Percentiles rank a stretch among this genome's conserved stretches.
These are phyloP conservation scores for Aspergillus niger DNA, from an alignment of 2,329 filamentous ascomycete genomes.

Conservation along the genomic window DNA sequence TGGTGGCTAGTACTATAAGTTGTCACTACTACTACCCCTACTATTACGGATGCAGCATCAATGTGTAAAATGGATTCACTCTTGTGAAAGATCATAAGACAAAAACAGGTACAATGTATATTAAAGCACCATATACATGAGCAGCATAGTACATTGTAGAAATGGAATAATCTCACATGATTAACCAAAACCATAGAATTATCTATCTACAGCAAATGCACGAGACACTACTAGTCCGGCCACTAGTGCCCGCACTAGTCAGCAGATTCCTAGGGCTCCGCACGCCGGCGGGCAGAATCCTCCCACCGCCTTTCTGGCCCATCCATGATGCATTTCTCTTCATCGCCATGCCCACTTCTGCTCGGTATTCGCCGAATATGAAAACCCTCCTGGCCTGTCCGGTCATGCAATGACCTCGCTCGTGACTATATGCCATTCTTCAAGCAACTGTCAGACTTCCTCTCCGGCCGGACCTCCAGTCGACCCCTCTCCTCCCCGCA, in stretches of 20 bases:
- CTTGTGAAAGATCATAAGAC: too few species aligned
- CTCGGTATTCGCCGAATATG: constrained; percentile 1
- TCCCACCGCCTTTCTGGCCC: constrained; percentile 23
- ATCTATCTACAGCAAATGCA: background rate
- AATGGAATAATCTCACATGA: too few species aligned
- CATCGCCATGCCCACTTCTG: background rate
- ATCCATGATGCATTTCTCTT: constrained; percentile 16
- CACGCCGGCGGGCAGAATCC: constrained; percentile 16
- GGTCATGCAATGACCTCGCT: constrained; percentile 19
- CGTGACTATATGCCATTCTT: constrained; percentile 26
- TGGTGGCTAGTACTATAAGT: too few species aligned
- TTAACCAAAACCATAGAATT: too few species aligned
- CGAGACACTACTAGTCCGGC: background rate
- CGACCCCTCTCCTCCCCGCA: constrained; percentile 4
- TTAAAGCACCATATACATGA: too few species aligned
- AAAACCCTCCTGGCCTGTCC: constrained; percentile 3
- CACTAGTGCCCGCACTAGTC: background rate
- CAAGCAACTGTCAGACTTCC: constrained; percentile 18
- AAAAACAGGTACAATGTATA: too few species aligned
- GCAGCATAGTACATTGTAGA: too few species aligned
- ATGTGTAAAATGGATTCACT: too few species aligned
- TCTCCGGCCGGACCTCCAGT: constrained; percentile 14
- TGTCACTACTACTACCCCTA: too few species aligned
- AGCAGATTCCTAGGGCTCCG: background rate
- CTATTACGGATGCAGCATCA: too few species aligned